Evolutionary conservation across 2,329 filamentous ascomycete genomes (phyloP), one percentile per base, ranked within the genome.

Genomic region (Apiospora saccharicola): DNA sequence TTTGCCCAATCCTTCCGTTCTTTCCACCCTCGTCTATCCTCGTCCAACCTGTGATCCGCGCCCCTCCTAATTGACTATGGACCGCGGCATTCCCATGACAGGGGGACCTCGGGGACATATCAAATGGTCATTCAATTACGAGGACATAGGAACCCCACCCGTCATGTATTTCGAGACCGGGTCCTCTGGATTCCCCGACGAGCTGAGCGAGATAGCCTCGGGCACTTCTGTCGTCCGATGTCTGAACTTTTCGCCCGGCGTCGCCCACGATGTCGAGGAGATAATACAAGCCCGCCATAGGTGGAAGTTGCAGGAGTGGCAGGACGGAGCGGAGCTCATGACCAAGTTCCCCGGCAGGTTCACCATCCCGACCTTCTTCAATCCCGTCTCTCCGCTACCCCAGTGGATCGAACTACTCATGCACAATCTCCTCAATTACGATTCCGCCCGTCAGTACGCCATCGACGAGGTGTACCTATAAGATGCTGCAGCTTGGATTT

Each of bases 11-110:
- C 26, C 26, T 30, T 30, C 26, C 26, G 26, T 30, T 41, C 37
- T 10, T 41, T 41, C 44, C 44, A 46, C 19, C 44, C 6, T 19
- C 44, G 19, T 46, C 14, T 4, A 19, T 19, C 44, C 16, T 19
- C 44, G 10, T 19, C 44, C 44, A 19, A 22, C 16, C 43, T 44
- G 7, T 46, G 19, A 7, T 19, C 44, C 6, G 44, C 16, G 44
- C 19, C 49, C 49, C 49, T 51, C n/a, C 49, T 51, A 24, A 6
- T 53, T 53, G 49, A 53, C 49, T 26, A 26, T 26, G 10, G 49
- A 53, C 5, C 49, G 49, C n/a, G 49, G 49, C n/a, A 24, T 53
- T 53, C 49, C 49, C n/a, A 53, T 53, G 49, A 53, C 49, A 14
- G 49, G 49, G 19, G 49, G 49, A 24, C 49, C 49, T 26, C 26